Conservation (phyloP, 805 yeast species). For the Metschnikowia rubicola region DNA sequence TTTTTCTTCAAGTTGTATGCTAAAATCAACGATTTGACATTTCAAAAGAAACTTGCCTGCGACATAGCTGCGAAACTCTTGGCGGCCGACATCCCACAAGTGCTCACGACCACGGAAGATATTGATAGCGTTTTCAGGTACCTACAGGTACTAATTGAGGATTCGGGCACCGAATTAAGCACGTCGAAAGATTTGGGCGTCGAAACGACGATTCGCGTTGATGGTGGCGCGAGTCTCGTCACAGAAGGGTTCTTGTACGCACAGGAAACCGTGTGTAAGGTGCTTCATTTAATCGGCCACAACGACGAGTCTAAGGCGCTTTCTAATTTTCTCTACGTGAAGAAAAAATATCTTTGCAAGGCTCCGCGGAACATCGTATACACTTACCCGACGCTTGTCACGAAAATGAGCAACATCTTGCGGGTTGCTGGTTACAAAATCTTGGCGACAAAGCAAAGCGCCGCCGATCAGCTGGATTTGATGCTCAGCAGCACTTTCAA, state of each 20-base stretch:
- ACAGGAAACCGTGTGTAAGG: slow-evolving; percentile 64
- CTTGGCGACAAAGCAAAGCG: slow-evolving; percentile 24
- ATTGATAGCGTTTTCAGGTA: slow-evolving; percentile 60
- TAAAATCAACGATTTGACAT: slow-evolving; percentile 45
- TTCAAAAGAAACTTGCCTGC: slow-evolving; percentile 57
- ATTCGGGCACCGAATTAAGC: slow-evolving; percentile 23
- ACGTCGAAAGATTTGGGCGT: slow-evolving; percentile 42
- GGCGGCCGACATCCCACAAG: slow-evolving; percentile 30
- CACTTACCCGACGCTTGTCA: slow-evolving; percentile 75
- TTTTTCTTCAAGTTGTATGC: slow-evolving; percentile 52
- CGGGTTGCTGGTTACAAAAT: slow-evolving; percentile 39
- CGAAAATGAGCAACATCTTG: slow-evolving; percentile 56
- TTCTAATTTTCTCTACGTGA: slow-evolving; percentile 31
- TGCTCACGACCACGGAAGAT: slow-evolving; percentile 36
- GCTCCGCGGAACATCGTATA: slow-evolving; percentile 56
- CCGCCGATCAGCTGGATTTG: slow-evolving; percentile 23
- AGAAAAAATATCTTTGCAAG: slow-evolving; percentile 46
- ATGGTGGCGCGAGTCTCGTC: slow-evolving; percentile 26
- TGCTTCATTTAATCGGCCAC: slow-evolving; percentile 60
- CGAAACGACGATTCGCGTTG: slow-evolving; percentile 28
- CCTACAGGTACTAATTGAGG: slow-evolving; percentile 51
- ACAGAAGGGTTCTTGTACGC: slow-evolving; percentile 39
- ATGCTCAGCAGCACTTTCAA: slow-evolving; percentile 59
- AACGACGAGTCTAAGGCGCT: slow-evolving; percentile 38
- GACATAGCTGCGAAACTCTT: slow-evolving; percentile 60